phyloP scores from a whole-genome alignment of 129 eudicot species.

The Pulicaria dysenterica region DNA sequence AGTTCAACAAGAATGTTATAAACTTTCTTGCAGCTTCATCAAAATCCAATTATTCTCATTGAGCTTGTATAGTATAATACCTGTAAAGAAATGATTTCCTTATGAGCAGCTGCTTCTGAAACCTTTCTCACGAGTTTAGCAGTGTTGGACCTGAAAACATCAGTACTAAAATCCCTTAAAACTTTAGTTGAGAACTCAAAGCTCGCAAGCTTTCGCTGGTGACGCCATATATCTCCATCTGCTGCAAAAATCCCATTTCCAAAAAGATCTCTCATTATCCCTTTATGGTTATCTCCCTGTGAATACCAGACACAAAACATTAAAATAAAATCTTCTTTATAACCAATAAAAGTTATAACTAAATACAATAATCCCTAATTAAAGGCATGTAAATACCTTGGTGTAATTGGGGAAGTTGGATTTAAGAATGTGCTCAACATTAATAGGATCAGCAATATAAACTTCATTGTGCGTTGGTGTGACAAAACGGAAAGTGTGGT shows the following conservation, averaged over 20 bases:
- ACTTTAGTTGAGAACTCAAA: constrained; percentile 64
- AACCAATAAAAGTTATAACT: too few relatives aligned
- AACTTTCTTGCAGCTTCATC: constrained; percentile 4
- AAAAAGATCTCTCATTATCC: constrained; percentile 53
- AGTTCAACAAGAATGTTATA: neutral
- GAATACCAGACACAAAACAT: neutral
- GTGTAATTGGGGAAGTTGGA: constrained; percentile 61
- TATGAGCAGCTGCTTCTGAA: constrained; percentile 30
- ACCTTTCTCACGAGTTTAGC: constrained; percentile 55
- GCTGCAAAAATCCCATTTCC: constrained; percentile 79
- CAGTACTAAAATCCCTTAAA: constrained; percentile 63
- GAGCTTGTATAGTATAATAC: constrained; percentile 27
- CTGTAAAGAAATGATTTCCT: constrained; percentile 48
- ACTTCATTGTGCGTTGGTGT: constrained; percentile 57
- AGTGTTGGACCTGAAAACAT: constrained; percentile 50
- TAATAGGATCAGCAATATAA: constrained; percentile 54
- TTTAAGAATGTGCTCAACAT: constrained; percentile 60
- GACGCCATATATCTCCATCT: constrained; percentile 75
- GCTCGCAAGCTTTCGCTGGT: constrained; percentile 74
- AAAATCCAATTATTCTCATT: neutral
- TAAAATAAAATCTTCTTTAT: neutral
- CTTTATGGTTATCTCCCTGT: constrained; percentile 48
- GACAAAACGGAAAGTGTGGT: constrained; percentile 55
- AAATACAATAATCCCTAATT: neutral
- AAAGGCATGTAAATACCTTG: constrained; percentile 41